These are phyloP conservation scores for Strobilomyces confusus DNA, from an alignment of 768 basidiomycete genomes.

Conservation along the genomic window DNA sequence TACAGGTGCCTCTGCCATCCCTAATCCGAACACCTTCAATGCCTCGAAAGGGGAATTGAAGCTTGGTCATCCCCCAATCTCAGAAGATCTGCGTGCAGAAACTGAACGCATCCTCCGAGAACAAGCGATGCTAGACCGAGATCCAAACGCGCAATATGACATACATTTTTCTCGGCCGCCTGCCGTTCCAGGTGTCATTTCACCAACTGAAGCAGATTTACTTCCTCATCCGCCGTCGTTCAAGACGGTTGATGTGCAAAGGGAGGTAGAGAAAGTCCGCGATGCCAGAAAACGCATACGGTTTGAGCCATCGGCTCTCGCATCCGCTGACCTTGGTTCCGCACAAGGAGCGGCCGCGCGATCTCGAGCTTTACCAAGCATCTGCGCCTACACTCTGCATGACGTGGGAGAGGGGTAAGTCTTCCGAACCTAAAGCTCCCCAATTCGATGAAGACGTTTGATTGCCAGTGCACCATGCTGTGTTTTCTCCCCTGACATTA, in stretches of 20 bases:
- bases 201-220: slow-evolving; percentile 69
- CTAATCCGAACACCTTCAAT: slow-evolving; percentile 74
- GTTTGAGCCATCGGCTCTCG: slow-evolving; percentile 69
- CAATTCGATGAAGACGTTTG: slow-evolving; percentile 9
- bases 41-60: slow-evolving; percentile 72
- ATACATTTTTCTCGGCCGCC: slow-evolving; percentile 49
- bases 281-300: slow-evolving; percentile 92
- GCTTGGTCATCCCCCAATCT: slow-evolving; percentile 76
- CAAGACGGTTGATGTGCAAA: slow-evolving; percentile 80
- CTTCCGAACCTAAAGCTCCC: background rate
- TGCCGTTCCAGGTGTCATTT: slow-evolving; percentile 49
- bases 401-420: slow-evolving; percentile 92
- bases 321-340: slow-evolving; percentile 53
- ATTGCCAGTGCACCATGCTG: slow-evolving; percentile 72
- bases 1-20: slow-evolving; percentile 33
- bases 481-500: slow-evolving; percentile 86
- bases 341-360: slow-evolving; percentile 51
- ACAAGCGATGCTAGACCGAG: slow-evolving; percentile 72
- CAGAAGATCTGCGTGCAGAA: slow-evolving; percentile 78
- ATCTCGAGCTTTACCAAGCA: slow-evolving; percentile 77
- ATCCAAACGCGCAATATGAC: slow-evolving; percentile 65
- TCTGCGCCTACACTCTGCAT: slow-evolving; percentile 93
- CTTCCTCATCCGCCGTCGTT: slow-evolving; percentile 81
- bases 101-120: slow-evolving; percentile 77
- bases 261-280: slow-evolving; percentile 85